Percentiles rank a stretch among this genome's conserved stretches.
These are phyloP conservation scores for Pisolithus orientalis DNA, from an alignment of 768 basidiomycete genomes.

Conservation along the genomic window DNA sequence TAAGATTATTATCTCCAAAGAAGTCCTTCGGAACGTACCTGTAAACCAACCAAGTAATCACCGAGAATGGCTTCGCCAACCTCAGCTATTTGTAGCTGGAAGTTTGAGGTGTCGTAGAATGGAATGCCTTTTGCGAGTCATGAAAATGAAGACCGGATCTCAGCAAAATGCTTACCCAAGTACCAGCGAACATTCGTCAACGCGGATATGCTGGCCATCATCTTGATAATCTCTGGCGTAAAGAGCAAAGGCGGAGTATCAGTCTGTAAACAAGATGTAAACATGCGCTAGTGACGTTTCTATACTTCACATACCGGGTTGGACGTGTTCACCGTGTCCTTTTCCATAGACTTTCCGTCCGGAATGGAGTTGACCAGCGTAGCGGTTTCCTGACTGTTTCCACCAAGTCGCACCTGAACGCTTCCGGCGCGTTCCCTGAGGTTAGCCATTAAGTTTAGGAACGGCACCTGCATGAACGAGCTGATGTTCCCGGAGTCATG, in stretches of 20 bases:
- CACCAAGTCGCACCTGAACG: conserved; percentile 66
- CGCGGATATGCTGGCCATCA: conserved; percentile 53
- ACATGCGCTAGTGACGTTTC: background rate
- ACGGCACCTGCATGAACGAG: conserved; percentile 49
- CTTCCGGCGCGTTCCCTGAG: conserved; percentile 57
- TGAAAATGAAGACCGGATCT: background rate
- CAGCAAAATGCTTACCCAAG: conserved; percentile 31
- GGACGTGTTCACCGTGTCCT: conserved; percentile 29
- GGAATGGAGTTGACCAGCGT: conserved; percentile 43
- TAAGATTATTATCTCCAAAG: background rate
- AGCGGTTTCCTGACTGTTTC: conserved; percentile 73
- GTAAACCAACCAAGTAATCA: conserved; percentile 54
- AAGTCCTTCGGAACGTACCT: conserved; percentile 1
- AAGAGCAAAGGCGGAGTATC: conserved; percentile 63
- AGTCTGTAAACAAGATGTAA: conserved; percentile 34
- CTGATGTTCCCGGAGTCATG: conserved; percentile 27
- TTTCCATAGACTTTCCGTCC: conserved; percentile 44
- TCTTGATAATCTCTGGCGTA: conserved; percentile 59
- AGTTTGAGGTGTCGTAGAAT: conserved; percentile 58
- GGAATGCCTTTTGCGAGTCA: conserved; percentile 40
- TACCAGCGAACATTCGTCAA: conserved; percentile 64
- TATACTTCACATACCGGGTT: conserved; percentile 34
- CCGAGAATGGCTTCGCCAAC: conserved; percentile 59
- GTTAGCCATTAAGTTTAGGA: conserved; percentile 76
- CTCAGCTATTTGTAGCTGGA: conserved; percentile 49